Conservation (phyloP, 2,329 filamentous ascomycete genomes). For the Trichoderma simmonsii region DNA sequence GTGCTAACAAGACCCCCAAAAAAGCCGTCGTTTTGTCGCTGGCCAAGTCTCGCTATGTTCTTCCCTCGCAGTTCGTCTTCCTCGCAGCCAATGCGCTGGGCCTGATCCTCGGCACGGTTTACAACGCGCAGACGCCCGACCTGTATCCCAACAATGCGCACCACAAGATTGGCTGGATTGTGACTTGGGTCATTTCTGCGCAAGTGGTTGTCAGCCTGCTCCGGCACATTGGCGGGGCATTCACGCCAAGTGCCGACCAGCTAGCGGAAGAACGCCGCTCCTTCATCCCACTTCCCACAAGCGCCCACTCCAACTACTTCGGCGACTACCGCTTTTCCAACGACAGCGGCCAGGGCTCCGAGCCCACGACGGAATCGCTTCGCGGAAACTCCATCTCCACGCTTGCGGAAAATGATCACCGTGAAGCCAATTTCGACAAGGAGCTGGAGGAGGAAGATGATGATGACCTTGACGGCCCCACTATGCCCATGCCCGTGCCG, state of each 20-base stretch:
- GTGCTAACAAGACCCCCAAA: neutral
- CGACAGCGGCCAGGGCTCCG: slow-evolving; percentile 73
- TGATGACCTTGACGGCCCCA: slow-evolving; percentile 31
- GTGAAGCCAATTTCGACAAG: slow-evolving; percentile 37
- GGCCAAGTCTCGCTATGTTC: slow-evolving; percentile 69
- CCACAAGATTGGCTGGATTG: slow-evolving; percentile 81
- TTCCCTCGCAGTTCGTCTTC: slow-evolving; percentile 68
- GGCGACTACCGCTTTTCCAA: slow-evolving; percentile 58
- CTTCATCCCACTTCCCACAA: slow-evolving; percentile 62
- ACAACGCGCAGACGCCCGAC: slow-evolving; percentile 79
- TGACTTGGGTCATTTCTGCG: slow-evolving; percentile 66
- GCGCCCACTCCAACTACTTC: slow-evolving; percentile 46
- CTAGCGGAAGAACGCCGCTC: slow-evolving; percentile 47
- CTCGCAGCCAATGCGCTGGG: slow-evolving; percentile 61
- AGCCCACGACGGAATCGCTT: slow-evolving; percentile 64
- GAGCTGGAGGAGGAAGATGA: slow-evolving; percentile 49
- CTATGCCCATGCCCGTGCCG: slow-evolving; percentile 22
- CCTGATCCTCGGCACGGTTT: slow-evolving; percentile 63
- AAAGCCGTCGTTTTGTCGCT: slow-evolving; percentile 83
- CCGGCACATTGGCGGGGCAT: slow-evolving; percentile 49
- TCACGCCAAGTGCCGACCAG: neutral
- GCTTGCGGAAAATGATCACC: slow-evolving; percentile 27
- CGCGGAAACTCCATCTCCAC: slow-evolving; percentile 64
- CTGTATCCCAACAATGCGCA: slow-evolving; percentile 87
- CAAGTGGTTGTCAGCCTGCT: slow-evolving; percentile 69